Conservation (phyloP, 768 basidiomycete genomes). For the Tubosaeta sp. region DNA sequence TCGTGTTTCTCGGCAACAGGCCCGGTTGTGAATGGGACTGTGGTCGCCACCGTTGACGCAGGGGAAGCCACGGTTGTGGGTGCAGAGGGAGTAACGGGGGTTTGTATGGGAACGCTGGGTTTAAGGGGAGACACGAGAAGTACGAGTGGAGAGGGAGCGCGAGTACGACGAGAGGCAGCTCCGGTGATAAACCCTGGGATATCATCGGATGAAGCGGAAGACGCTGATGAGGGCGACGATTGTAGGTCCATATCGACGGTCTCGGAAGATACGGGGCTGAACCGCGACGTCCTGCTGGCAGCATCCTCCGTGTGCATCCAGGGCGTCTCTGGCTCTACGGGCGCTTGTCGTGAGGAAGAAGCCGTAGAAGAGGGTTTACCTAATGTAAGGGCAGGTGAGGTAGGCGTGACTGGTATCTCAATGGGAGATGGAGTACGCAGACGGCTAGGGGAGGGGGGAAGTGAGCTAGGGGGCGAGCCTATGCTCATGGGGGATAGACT, state of each 20-base stretch:
- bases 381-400: conserved; percentile 2
- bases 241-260: conserved; percentile 34
- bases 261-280: conserved; percentile 32
- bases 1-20: conserved; percentile 10
- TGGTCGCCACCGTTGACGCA: conserved; percentile 11
- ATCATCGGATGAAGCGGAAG: conserved; percentile 22
- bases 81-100: conserved; percentile 10
- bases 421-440: conserved; percentile 1
- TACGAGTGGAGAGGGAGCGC: conserved; percentile 22
- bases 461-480: conserved; percentile 43
- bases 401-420: conserved; percentile 4
- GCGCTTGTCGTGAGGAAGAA: conserved; percentile 16
- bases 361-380: conserved; percentile 10
- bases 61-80: conserved; percentile 19
- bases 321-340: conserved; percentile 8
- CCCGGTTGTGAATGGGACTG: conserved; percentile 8
- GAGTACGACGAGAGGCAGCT: conserved; percentile 24
- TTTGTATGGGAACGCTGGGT: conserved; percentile 5
- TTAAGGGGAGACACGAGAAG: conserved; percentile 16
- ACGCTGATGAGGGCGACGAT: conserved; percentile 29
- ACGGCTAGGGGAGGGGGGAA: conserved; percentile 23
- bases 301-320: conserved; percentile 24
- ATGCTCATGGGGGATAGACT: conserved; percentile 64
- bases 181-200: conserved; percentile 34
- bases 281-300: conserved; percentile 24